Conservation (phyloP, 108 stramenopile genomes). For the Aureococcus anophagefferens region DNA sequence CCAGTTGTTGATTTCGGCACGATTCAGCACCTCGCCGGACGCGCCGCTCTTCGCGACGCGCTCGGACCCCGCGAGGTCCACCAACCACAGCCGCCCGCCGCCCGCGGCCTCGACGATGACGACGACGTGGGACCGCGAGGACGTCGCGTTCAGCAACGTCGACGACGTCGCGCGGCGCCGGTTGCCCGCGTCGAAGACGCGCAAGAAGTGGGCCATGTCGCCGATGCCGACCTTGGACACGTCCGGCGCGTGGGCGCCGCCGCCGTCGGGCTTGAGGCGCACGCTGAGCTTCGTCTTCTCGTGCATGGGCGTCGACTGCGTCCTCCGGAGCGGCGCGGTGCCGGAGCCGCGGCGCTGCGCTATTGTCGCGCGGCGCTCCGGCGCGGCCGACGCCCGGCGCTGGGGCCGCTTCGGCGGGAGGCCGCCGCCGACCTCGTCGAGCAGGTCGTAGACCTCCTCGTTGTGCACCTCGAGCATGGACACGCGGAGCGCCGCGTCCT, state of each 20-base stretch:
- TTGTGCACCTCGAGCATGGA: constrained; percentile 71
- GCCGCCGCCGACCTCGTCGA: no score
- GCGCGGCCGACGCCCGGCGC: no score
- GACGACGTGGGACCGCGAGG: constrained; percentile 73
- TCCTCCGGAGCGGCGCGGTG: no score
- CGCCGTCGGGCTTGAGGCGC: constrained; percentile 67
- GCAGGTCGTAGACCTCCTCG: constrained; percentile 67
- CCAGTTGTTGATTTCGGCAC: no score
- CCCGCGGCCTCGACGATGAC: constrained; percentile 68
- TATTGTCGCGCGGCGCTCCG: no score
- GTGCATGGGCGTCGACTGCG: no score
- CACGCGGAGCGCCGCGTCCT: constrained; percentile 65
- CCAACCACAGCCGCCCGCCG: constrained; percentile 38
- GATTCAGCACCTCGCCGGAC: constrained; percentile 33
- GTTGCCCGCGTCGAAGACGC: constrained; percentile 72
- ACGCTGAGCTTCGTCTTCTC: constrained; percentile 33
- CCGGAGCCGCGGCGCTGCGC: no score
- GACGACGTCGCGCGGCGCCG: constrained; percentile 72
- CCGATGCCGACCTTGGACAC: constrained; percentile 44
- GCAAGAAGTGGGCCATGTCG: constrained; percentile 69
- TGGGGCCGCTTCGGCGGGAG: no score
- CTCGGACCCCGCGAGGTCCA: constrained; percentile 57
- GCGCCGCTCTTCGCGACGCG: constrained; percentile 37
- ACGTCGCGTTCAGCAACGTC: constrained; percentile 78
- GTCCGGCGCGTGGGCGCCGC: constrained; percentile 66